A percentile compares a stretch with the other conserved stretches of the same genome.
Conservation (phyloP, 257 asterid species). For the Penstemon newberryi region DNA sequence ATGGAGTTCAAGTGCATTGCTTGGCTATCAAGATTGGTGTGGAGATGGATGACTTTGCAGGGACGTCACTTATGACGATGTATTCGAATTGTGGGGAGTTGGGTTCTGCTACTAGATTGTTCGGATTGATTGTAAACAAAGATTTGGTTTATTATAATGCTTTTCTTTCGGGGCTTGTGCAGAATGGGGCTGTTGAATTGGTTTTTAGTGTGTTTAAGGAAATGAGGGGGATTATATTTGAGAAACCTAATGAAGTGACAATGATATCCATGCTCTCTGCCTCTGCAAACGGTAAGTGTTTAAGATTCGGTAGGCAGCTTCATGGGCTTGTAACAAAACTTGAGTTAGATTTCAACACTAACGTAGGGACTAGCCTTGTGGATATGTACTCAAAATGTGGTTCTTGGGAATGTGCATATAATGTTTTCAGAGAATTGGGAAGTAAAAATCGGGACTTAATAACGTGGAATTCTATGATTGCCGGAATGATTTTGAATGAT, state of each 20-base stretch:
- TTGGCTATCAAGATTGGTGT: constrained; percentile 76
- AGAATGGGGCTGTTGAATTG: constrained; percentile 46
- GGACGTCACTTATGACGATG: constrained; percentile 72
- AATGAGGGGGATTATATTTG: constrained; percentile 47
- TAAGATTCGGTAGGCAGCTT: constrained; percentile 68
- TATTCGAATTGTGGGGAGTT: constrained; percentile 54
- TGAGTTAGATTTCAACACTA: constrained; percentile 39
- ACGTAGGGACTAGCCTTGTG: constrained; percentile 69
- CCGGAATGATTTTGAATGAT: constrained; percentile 72
- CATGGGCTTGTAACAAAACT: constrained; percentile 55
- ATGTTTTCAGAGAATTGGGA: constrained; percentile 59
- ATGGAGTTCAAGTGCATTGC: constrained; percentile 68
- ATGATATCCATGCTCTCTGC: constrained; percentile 67
- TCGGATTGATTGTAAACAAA: constrained; percentile 44
- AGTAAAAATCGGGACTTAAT: constrained; percentile 43
- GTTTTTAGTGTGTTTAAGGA: constrained; percentile 62
- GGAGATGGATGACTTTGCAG: constrained; percentile 54
- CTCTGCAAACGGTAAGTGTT: constrained; percentile 53
- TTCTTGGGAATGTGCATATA: constrained; percentile 61
- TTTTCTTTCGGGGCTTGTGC: constrained; percentile 66
- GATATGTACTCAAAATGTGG: constrained; percentile 87
- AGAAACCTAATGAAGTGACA: constrained; percentile 53
- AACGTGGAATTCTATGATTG: constrained; percentile 86
- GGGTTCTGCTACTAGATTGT: constrained; percentile 57
- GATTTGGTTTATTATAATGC: constrained; percentile 75